Evolutionary conservation across 345 rosid genomes (phyloP), one percentile per base, ranked within the genome.

Genomic region (Salix purpurea): DNA sequence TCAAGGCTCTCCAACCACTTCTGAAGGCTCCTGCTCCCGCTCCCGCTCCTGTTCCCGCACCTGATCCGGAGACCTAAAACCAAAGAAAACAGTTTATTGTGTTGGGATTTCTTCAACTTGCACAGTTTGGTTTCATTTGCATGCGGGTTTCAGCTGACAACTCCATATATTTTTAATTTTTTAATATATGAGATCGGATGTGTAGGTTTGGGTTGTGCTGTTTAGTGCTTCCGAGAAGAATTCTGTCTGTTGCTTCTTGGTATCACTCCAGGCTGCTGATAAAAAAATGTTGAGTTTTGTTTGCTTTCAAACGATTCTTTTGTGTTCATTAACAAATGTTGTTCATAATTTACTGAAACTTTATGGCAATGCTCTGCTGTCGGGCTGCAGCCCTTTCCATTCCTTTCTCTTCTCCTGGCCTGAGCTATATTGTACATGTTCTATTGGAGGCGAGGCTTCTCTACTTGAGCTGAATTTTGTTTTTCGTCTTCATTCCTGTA

Each of bases 1-100:
- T 94, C 54, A 94, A 96, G 88, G 99, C 99, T 71, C 90, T 96
- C 60, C 97, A 92, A 75, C 98, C 99, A 48, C 97, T 96, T 80
- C 90, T 92, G 36, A 92, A 78, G 73, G 61, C 78, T 39, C 42
- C 58, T 0, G 64, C 78, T 39, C 71, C 32, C 4, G 32, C 4
- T 30, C 32, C 32, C 32, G 32, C 32, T 3, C 4, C 32, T 30
- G 32, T 30, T 30, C 32, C 32, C 4, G 32, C 4, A 0, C 32
- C 32, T 21, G 79, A 79, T 71, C 83, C 83, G 1, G 76, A 67
- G 71, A 66, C 60, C 61, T 78, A 40, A 34, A 75, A 21, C 16
- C 48, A 18, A 74, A 58, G 76, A 70, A 64, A 18, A 52, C 12
- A 15, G 26, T 64, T 73, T 19, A 69, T 69, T 3, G 18, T 15